These are phyloP conservation scores for Isabelozyma heimii DNA, from an alignment of 805 yeast species.

Conservation along the genomic window DNA sequence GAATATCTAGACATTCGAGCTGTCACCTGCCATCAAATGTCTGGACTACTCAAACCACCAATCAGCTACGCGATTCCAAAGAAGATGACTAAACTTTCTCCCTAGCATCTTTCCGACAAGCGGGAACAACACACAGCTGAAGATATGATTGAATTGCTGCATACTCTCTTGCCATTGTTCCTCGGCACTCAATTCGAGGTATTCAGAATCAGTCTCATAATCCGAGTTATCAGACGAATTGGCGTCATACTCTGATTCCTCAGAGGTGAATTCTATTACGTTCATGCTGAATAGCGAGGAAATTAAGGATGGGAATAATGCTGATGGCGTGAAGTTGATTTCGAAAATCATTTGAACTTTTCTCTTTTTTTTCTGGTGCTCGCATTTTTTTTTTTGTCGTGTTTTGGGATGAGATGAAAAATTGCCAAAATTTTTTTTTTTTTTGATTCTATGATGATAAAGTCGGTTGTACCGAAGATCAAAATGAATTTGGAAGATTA, in stretches of 20 bases:
- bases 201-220: constrained; percentile 13
- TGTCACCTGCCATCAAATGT: no score
- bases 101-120: constrained; percentile 67
- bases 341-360: background rate
- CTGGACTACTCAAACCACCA: constrained; percentile 23
- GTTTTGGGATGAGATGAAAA: background rate
- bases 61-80: constrained; percentile 35
- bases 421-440: background rate
- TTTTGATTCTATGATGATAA: background rate
- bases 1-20: constrained; percentile 7
- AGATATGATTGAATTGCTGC: constrained; percentile 54
- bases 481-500: constrained; percentile 24
- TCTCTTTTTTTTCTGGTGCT: background rate
- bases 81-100: constrained; percentile 49
- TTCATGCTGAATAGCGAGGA: background rate
- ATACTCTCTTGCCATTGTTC: constrained; percentile 74
- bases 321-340: no score
- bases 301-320: background rate
- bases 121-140: constrained; percentile 62
- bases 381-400: background rate
- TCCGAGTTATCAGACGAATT: constrained; percentile 4
- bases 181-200: constrained; percentile 44
- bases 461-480: background rate
- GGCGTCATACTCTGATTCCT: background rate
- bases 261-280: constrained; percentile 5